phyloP scores from a whole-genome alignment of 441 rosid genomes.

The Theobroma grandiflorum region DNA sequence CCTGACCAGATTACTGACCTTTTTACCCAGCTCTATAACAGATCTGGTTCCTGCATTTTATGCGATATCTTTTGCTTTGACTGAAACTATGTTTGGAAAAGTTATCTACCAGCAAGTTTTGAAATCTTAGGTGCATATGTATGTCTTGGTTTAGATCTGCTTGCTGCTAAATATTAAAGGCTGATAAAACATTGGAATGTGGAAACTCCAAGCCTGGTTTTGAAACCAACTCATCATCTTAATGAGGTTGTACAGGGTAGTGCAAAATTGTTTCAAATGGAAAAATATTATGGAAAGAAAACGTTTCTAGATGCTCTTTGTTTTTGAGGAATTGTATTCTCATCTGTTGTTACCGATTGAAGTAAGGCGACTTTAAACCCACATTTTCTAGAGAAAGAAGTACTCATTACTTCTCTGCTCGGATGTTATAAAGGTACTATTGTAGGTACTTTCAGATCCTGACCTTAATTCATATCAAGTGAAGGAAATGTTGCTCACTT shows the following conservation, averaged over 20 bases:
- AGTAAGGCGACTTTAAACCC: not conserved
- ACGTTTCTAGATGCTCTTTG: not conserved
- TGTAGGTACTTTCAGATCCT: not conserved
- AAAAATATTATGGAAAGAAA: not conserved
- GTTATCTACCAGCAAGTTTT: too few species aligned
- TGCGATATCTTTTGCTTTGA: too few species aligned
- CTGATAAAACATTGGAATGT: not conserved
- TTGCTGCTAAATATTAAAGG: conserved; percentile 9
- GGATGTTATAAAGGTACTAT: not conserved
- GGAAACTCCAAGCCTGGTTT: not conserved
- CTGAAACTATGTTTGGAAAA: too few species aligned
- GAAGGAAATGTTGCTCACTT: not conserved
- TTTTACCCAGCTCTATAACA: not conserved
- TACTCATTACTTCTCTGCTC: not conserved
- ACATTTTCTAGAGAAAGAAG: not conserved
- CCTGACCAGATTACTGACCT: not conserved
- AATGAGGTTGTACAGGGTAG: not conserved
- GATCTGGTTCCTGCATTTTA: not conserved
- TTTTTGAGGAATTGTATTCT: not conserved
- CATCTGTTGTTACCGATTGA: not conserved
- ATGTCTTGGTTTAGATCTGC: not conserved
- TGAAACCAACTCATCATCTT: not conserved
- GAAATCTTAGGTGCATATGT: not conserved
- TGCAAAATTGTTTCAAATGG: not conserved
- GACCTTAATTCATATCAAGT: not conserved